Conservation (phyloP, 768 basidiomycete species). For the Mrakia hoshinonis region DNA sequence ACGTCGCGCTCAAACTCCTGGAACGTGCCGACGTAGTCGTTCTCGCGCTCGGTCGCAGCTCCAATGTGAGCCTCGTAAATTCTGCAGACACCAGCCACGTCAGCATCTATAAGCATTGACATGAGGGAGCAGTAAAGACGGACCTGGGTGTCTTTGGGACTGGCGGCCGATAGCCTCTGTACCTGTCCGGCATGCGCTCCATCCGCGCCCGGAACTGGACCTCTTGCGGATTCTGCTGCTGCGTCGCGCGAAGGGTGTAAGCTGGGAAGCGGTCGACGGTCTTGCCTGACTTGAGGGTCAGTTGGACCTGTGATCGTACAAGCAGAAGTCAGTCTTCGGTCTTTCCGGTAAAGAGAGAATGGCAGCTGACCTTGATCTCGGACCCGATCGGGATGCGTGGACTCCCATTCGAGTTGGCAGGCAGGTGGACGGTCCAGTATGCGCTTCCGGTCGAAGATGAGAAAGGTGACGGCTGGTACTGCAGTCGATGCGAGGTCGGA, state of each 20-base stretch:
- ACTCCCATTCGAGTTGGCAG: not conserved
- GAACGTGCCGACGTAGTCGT: conserved; percentile 21
- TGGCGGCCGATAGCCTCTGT: not conserved
- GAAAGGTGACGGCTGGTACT: not conserved
- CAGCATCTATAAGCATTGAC: not conserved
- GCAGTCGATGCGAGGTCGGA: not conserved
- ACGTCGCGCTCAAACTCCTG: conserved; percentile 26
- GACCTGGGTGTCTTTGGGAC: conserved; percentile 21
- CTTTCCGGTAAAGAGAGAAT: not conserved
- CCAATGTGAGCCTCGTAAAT: conserved; percentile 31
- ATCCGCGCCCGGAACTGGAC: conserved; percentile 20
- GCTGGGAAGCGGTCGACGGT: conserved; percentile 28
- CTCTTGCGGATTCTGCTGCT: conserved; percentile 12
- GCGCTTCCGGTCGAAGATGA: conserved; percentile 7
- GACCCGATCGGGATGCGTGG: conserved; percentile 19
- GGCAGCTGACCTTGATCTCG: conserved; percentile 18
- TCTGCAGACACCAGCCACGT: not conserved
- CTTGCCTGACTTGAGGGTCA: conserved; percentile 5
- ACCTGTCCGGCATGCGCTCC: conserved; percentile 14
- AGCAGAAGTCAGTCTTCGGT: not conserved
- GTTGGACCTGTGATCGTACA: not conserved
- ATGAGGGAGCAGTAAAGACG: not conserved
- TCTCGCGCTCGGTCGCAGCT: conserved; percentile 7
- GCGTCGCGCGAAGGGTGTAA: conserved; percentile 23
- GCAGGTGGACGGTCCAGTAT: conserved; percentile 13